A percentile compares a stretch with the other conserved stretches of the same genome.
Conservation (phyloP, 192 early-diverging fungal genomes). For the Thamnidium elegans region DNA sequence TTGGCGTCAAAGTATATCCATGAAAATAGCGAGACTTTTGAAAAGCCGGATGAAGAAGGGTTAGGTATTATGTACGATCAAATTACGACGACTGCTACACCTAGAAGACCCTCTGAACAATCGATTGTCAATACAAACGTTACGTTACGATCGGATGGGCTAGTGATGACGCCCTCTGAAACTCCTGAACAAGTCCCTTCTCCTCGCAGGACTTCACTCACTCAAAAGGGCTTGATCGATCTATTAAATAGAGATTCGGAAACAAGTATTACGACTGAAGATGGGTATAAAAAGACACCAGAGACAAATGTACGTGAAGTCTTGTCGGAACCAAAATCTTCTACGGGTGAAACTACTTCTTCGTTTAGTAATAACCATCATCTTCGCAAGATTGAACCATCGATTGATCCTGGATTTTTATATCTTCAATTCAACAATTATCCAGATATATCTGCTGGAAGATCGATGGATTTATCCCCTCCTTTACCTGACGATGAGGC, state of each 20-base stretch:
- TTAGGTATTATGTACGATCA: background rate
- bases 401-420: conserved; percentile 56
- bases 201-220: background rate
- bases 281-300: background rate
- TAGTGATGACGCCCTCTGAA: background rate
- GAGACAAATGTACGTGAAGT: background rate
- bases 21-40: conserved; percentile 7
- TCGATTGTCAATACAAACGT: background rate
- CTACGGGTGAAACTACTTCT: background rate
- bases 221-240: conserved; percentile 3
- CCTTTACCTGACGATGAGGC: conserved; percentile 76
- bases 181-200: background rate
- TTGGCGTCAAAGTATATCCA: conserved; percentile 16
- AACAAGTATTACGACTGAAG: background rate
- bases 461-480: conserved; percentile 35
- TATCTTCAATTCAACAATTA: conserved; percentile 71
- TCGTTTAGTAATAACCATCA: background rate
- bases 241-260: background rate
- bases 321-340: background rate
- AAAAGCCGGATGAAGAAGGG: conserved; percentile 12
- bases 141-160: background rate
- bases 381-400: conserved; percentile 40
- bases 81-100: background rate
- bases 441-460: conserved; percentile 57
- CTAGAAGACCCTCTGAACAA: conserved; percentile 2